Conservation (phyloP, 2,329 filamentous ascomycete genomes). For the Botrytis pseudocinerea region DNA sequence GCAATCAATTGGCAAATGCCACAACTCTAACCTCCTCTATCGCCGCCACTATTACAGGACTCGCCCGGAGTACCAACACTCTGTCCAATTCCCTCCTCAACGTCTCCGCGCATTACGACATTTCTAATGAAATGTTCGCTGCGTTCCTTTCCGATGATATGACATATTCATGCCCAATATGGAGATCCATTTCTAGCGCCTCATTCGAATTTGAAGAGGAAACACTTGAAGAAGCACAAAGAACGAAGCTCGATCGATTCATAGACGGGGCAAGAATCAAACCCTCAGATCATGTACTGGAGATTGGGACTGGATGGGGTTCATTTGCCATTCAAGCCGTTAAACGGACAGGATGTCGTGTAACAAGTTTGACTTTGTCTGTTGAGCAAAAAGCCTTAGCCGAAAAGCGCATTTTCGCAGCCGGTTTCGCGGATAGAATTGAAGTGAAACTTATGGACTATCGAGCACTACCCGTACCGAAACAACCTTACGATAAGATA, state of each 20-base stretch:
- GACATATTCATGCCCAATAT: constrained; percentile 74
- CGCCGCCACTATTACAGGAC: constrained; percentile 56
- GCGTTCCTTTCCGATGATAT: constrained; percentile 74
- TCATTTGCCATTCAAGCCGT: constrained; percentile 72
- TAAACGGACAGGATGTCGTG: constrained; percentile 62
- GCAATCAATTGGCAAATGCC: constrained; percentile 63
- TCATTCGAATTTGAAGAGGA: constrained; percentile 48
- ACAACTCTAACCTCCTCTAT: constrained; percentile 62
- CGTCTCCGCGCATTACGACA: constrained; percentile 72
- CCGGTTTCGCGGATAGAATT: constrained; percentile 61
- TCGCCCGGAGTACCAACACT: constrained; percentile 60
- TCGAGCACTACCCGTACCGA: constrained; percentile 57
- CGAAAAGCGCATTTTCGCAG: constrained; percentile 61
- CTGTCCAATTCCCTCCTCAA: constrained; percentile 62
- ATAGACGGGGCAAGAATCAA: constrained; percentile 66
- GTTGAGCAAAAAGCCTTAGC: constrained; percentile 69
- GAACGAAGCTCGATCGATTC: constrained; percentile 65
- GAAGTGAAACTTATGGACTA: constrained; percentile 70
- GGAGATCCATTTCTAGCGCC: constrained; percentile 50
- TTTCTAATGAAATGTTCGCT: constrained; percentile 74
- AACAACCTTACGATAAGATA: constrained; percentile 65
- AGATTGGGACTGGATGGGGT: constrained; percentile 77
- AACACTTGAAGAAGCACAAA: constrained; percentile 64
- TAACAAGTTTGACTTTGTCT: constrained; percentile 68
- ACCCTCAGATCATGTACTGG: constrained; percentile 65